These are phyloP conservation scores for Serendipita indica DNA, from an alignment of 768 basidiomycete species.

Conservation along the genomic window DNA sequence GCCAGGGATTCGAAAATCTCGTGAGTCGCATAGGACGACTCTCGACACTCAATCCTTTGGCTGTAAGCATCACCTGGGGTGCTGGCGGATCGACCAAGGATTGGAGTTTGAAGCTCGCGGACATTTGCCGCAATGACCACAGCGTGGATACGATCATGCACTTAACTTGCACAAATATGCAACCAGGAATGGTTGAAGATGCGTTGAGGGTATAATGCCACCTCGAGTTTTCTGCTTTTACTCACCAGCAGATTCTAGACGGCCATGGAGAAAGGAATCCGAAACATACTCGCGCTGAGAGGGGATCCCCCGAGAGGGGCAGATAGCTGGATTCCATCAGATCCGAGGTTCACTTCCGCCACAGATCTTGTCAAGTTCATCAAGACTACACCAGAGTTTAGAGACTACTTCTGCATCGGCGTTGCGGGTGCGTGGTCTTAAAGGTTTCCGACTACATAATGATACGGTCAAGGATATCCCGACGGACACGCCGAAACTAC, in stretches of 20 bases:
- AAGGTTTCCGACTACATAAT: background rate
- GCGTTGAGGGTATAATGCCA: slow-evolving; percentile 54
- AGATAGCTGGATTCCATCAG: slow-evolving; percentile 82
- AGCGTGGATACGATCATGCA: slow-evolving; percentile 70
- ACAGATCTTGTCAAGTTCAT: slow-evolving; percentile 88
- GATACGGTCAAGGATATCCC: slow-evolving; percentile 52
- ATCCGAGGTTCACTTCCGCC: slow-evolving; percentile 70
- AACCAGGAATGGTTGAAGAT: slow-evolving; percentile 70
- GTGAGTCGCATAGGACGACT: slow-evolving; percentile 75
- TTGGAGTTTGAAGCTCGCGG: slow-evolving; percentile 73
- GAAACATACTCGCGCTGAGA: slow-evolving; percentile 81
- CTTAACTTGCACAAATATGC: slow-evolving; percentile 95
- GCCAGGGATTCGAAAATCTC: slow-evolving; percentile 91
- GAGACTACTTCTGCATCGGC: slow-evolving; percentile 80
- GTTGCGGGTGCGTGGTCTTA: slow-evolving; percentile 54
- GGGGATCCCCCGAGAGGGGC: slow-evolving; percentile 92
- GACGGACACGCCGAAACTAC: slow-evolving; percentile 65
- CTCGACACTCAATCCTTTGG: slow-evolving; percentile 59
- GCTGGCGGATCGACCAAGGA: slow-evolving; percentile 89
- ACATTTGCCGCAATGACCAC: slow-evolving; percentile 54
- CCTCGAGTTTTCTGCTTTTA: too few relatives aligned
- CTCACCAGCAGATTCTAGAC: slow-evolving; percentile 28
- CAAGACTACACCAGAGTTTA: slow-evolving; percentile 56
- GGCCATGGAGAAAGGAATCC: slow-evolving; percentile 67
- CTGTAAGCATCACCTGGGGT: slow-evolving; percentile 92